A percentile compares a stretch with the other conserved stretches of the same genome.
Conservation (phyloP, 129 eudicot species). For the Cynara cardunculus region DNA sequence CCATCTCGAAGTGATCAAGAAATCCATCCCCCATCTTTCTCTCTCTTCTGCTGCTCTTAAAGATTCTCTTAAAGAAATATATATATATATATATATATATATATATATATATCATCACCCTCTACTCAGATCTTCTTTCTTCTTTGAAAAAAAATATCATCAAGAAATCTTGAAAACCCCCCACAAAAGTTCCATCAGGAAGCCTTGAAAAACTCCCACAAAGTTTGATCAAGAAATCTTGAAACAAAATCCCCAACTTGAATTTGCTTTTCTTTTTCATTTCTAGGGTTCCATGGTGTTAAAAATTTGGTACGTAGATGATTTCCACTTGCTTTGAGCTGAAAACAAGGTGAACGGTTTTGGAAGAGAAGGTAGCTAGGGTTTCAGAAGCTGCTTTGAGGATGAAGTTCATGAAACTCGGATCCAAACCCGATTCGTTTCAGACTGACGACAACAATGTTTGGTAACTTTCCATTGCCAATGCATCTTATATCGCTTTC, state of each 20-base stretch:
- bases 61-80: constrained; percentile 51
- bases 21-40: constrained; percentile 5
- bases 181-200: constrained; percentile 15
- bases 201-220: neutral
- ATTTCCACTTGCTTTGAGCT: constrained; percentile 34
- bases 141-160: constrained; percentile 16
- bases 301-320: constrained; percentile 20
- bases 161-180: constrained; percentile 16
- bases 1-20: constrained; percentile 25
- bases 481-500: constrained; percentile 13
- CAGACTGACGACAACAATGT: constrained; percentile 75
- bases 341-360: constrained; percentile 18
- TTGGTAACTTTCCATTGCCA: constrained; percentile 47
- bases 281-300: constrained; percentile 31
- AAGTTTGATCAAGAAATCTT: constrained; percentile 18
- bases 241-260: constrained; percentile 33
- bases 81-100: constrained; percentile 40
- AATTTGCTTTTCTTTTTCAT: constrained; percentile 22
- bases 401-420: constrained; percentile 99
- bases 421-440: constrained; percentile 93
- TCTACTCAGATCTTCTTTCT: constrained; percentile 50
- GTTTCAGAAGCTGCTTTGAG: constrained; percentile 24
- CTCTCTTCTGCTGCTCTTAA: constrained; percentile 18
- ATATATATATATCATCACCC: constrained; percentile 21
- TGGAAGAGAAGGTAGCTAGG: neutral